Percentiles rank a stretch among this genome's conserved stretches.
phyloP scores from a whole-genome alignment of 208 protist genomes.

The Angomonas ambiguus region DNA sequence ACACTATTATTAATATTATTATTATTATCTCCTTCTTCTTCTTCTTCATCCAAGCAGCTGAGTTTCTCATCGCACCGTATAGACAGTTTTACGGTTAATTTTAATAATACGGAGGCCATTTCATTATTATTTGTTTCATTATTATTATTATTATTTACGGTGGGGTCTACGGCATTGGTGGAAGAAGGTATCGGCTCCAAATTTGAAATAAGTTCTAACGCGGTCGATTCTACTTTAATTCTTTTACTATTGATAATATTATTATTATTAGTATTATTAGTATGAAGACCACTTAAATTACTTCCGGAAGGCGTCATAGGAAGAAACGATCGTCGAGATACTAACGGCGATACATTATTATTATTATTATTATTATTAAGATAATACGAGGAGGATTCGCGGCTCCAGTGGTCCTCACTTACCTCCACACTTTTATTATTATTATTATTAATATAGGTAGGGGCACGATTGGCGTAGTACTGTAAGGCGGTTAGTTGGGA shows the following conservation, averaged over 20 bases:
- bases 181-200: background rate
- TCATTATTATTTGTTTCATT: background rate
- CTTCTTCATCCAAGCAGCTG: no score
- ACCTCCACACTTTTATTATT: background rate
- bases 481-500: no score
- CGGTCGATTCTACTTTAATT: background rate
- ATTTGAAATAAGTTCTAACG: background rate
- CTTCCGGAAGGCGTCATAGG: no score
- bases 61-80: background rate
- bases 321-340: no score
- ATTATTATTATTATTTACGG: background rate
- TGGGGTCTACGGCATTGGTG: no score
- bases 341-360: no score
- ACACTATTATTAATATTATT: no score
- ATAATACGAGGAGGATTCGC: background rate
- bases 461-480: no score
- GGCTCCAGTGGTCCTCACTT: no score
- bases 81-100: background rate
- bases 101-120: no score
- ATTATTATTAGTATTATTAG: background rate
- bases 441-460: slow-evolving; percentile 4
- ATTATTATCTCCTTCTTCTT: no score
- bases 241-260: background rate
- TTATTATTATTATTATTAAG: slow-evolving; percentile 1
- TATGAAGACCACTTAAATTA: no score